Evolutionary conservation across 1,284 basidiomycete species (phyloP).

Genomic region (Inonotus obliquus): DNA sequence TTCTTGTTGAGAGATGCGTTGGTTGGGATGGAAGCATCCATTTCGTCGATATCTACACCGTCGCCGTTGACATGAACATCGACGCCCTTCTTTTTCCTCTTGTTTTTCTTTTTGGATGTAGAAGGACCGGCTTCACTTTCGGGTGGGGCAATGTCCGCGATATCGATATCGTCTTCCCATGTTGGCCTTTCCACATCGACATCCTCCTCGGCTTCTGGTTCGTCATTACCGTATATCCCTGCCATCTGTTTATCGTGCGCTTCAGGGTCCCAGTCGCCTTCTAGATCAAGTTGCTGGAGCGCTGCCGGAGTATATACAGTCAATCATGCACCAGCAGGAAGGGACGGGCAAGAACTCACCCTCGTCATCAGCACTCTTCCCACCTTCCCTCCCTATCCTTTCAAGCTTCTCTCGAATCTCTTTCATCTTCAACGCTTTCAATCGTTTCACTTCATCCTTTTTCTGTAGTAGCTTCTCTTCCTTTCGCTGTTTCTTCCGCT

Average conservation of each 20-base stretch:
- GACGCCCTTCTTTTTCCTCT: slow-evolving; percentile 41
- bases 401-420: slow-evolving; percentile 77
- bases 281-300: slow-evolving; percentile 62
- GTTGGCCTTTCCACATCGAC: slow-evolving; percentile 69
- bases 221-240: slow-evolving; percentile 55
- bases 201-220: slow-evolving; percentile 37
- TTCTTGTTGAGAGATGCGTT: slow-evolving; percentile 73
- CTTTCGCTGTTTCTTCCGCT: slow-evolving; percentile 71
- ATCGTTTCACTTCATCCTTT: slow-evolving; percentile 73
- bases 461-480: slow-evolving; percentile 72
- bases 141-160: slow-evolving; percentile 59
- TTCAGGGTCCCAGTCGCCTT: slow-evolving; percentile 80
- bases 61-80: slow-evolving; percentile 34
- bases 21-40: slow-evolving; percentile 60
- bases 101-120: slow-evolving; percentile 39
- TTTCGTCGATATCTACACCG: slow-evolving; percentile 64
- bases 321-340: too few relatives aligned
- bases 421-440: slow-evolving; percentile 82
- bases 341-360: slow-evolving; percentile 29
- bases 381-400: slow-evolving; percentile 64
- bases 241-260: slow-evolving; percentile 78
- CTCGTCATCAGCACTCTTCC: slow-evolving; percentile 39
- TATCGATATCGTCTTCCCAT: slow-evolving; percentile 88
- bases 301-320: too few relatives aligned
- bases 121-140: slow-evolving; percentile 27